These are phyloP conservation scores for Amphicarpaea edgeworthii DNA, from an alignment of 306 rosid species.

Conservation along the genomic window DNA sequence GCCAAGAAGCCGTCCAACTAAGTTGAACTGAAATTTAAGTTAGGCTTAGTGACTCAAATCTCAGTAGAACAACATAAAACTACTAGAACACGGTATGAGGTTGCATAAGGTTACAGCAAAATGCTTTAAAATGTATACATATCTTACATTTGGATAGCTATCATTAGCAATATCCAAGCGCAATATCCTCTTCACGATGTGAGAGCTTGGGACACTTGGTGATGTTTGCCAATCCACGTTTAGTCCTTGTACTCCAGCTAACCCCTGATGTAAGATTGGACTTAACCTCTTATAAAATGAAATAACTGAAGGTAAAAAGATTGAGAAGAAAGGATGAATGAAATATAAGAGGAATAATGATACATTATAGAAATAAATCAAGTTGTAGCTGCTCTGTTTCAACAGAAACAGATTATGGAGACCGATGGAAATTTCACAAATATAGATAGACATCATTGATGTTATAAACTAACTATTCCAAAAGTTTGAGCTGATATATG, in stretches of 20 bases:
- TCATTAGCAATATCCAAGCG: constrained; percentile 68
- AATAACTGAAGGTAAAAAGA: neutral
- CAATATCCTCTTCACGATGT: constrained; percentile 56
- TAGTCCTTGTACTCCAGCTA: constrained; percentile 59
- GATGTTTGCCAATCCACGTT: constrained; percentile 62
- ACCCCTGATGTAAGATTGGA: constrained; percentile 50
- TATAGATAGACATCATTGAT: neutral
- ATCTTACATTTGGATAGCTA: constrained; percentile 59
- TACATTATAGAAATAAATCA: constrained; percentile 12
- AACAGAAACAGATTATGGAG: neutral
- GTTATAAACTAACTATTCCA: neutral
- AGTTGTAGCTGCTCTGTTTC: neutral
- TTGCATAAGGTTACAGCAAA: neutral
- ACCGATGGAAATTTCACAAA: neutral
- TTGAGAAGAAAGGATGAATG: neutral
- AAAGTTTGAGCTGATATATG: neutral
- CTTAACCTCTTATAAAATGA: constrained; percentile 40
- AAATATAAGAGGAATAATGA: neutral
- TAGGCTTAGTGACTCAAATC: constrained; percentile 25
- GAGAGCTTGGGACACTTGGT: constrained; percentile 49
- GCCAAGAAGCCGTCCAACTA: constrained; percentile 70
- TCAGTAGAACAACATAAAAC: constrained; percentile 2
- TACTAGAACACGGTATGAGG: constrained; percentile 1
- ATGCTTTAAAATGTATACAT: neutral
- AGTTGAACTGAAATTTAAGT: constrained; percentile 62